A percentile compares a stretch with the other conserved stretches of the same genome.
phyloP scores from a whole-genome alignment of 2,329 filamentous ascomycete species.

The Magnaporthiopsis incrustans region DNA sequence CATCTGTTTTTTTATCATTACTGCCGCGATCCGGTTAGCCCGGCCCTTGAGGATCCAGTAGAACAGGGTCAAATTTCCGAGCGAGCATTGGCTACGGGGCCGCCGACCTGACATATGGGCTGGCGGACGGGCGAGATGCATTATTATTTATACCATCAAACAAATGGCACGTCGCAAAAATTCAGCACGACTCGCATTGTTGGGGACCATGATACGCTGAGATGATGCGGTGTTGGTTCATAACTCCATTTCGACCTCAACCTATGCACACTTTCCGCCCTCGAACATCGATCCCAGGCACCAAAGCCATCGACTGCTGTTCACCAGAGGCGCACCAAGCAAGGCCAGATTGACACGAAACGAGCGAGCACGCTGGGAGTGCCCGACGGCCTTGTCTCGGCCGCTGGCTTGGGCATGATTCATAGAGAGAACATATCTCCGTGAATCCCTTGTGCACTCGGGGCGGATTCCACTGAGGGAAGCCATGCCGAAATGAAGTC shows the following conservation, averaged over 20 bases:
- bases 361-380: neutral
- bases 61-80: neutral
- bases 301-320: neutral
- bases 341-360: neutral
- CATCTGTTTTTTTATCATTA: neutral
- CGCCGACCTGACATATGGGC: neutral
- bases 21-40: neutral
- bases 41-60: neutral
- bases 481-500: neutral
- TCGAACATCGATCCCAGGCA: neutral
- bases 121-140: neutral
- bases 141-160: neutral
- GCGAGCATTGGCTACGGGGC: neutral
- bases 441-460: neutral
- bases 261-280: neutral
- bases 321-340: neutral
- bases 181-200: neutral
- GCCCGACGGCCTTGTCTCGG: neutral
- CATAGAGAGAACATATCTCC: neutral
- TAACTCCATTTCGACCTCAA: neutral
- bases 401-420: neutral
- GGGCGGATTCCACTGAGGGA: neutral
- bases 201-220: neutral
- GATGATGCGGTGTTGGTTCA: neutral
- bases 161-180: neutral